phyloP scores from a whole-genome alignment of 345 rosid species.

The Eucalyptus camaldulensis region DNA sequence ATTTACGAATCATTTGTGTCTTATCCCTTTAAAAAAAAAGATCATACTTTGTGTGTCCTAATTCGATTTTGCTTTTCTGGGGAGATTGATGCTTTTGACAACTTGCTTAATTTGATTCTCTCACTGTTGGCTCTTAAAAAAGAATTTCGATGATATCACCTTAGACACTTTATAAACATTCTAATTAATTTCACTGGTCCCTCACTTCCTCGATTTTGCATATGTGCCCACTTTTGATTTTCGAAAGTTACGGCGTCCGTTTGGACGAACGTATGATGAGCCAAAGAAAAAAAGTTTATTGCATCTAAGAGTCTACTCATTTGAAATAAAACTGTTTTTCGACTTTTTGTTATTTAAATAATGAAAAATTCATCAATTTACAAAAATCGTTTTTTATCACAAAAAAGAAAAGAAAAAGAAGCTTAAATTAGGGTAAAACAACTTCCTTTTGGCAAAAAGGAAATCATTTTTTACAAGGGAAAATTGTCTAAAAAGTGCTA shows the following conservation, averaged over 20 bases:
- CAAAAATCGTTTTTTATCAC: too few species aligned
- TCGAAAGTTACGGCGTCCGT: background rate
- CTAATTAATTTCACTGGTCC: background rate
- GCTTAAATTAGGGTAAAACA: background rate
- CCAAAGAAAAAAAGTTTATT: background rate
- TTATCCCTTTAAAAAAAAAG: background rate
- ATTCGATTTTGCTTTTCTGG: background rate
- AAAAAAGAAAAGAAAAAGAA: too few species aligned
- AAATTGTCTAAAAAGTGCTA: background rate
- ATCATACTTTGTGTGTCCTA: background rate
- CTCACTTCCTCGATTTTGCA: background rate
- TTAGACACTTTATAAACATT: background rate
- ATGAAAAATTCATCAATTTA: too few species aligned
- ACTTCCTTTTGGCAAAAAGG: background rate
- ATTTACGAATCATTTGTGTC: too few species aligned
- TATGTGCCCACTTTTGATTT: background rate
- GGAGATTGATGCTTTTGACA: background rate
- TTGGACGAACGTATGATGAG: background rate
- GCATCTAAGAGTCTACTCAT: background rate
- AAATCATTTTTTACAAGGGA: too few species aligned
- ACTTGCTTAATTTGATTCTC: background rate
- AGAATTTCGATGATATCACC: background rate
- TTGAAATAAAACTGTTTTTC: background rate
- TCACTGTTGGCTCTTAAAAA: background rate
- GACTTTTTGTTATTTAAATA: too few species aligned